Evolutionary conservation across 257 asterid genomes (phyloP), one percentile per base, ranked within the genome.

Genomic region (Solanum arcanum): DNA sequence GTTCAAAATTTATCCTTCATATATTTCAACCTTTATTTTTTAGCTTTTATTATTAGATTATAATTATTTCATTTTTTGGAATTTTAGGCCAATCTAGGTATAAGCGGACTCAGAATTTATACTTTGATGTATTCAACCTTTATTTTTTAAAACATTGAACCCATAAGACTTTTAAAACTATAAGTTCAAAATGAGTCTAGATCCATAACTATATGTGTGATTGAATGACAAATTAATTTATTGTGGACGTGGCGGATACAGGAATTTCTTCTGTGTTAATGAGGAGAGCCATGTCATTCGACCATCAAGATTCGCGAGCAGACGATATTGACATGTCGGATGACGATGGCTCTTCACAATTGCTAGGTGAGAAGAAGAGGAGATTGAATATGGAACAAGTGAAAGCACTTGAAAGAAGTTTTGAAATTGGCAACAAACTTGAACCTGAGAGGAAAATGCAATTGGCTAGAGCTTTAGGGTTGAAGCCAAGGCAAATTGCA

Each of bases 371-470:
- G 88, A 96, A 96, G 92, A 96, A 96, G 90, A 89, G 95, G 91
- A 86, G 99, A 74, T 86, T 96, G 84, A 95, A 89, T 84, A 21
- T 91, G 88, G 98, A 96, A 72, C 99, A 95, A 87, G 99, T 96
- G 59, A 93, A 90, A 92, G 99, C 96, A 68, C 87, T 96, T 16
- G 99, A 96, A 86, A 96, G 94, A 88, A 94, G 97, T 90, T 96
- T 94, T 69, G 99, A 96, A 31, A 64, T 92, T 41, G 97, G 95
- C 0, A 96, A 91, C 90, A 96, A 94, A 44, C 90, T 95, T 35
- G 99, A 96, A 87, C 99, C 97, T 6, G 97, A 96, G 86, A 92
- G 98, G 88, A 96, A 95, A 90, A 89, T 93, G 92, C 94, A 94
- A 92, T 87, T 96, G 46, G 97, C 98, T 68, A 92, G 93, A 89